A percentile compares a stretch with the other conserved stretches of the same genome.
These are phyloP conservation scores for Solanum chilense DNA, from an alignment of 257 asterid species.

Conservation along the genomic window DNA sequence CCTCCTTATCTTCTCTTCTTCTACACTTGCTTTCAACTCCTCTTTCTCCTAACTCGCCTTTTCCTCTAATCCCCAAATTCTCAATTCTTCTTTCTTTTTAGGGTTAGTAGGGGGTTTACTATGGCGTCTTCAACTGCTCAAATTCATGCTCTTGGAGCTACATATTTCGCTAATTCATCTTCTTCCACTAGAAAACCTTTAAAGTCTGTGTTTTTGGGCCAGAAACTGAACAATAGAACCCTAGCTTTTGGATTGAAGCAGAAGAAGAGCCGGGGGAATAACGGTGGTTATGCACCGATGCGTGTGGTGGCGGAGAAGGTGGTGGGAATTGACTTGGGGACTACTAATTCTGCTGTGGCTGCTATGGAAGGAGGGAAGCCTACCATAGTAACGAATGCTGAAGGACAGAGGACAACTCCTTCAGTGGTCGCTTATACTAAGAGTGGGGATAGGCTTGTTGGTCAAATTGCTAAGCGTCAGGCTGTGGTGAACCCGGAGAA, in stretches of 20 bases:
- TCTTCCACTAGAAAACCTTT: constrained; percentile 17
- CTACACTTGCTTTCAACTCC: not conserved
- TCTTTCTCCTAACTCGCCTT: constrained; percentile 11
- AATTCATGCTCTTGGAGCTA: constrained; percentile 50
- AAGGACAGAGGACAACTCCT: constrained; percentile 87
- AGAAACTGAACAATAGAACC: constrained; percentile 20
- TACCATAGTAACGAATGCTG: constrained; percentile 75
- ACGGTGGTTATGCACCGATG: constrained; percentile 15
- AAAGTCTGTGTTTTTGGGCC: constrained; percentile 38
- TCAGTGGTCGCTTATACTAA: constrained; percentile 88
- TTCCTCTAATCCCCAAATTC: constrained; percentile 1
- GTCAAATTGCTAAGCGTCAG: constrained; percentile 90
- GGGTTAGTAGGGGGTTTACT: constrained; percentile 3
- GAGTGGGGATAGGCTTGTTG: constrained; percentile 71
- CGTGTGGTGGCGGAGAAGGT: constrained; percentile 85
- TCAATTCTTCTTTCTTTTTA: not conserved
- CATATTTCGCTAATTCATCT: constrained; percentile 15
- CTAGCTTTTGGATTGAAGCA: constrained; percentile 28
- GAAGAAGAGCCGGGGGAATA: constrained; percentile 15
- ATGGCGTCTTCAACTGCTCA: constrained; percentile 28
- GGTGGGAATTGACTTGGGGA: constrained; percentile 83
- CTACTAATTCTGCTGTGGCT: constrained; percentile 88
- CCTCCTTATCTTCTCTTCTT: constrained; percentile 6
- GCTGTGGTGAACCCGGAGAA: constrained; percentile 89
- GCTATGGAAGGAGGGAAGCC: constrained; percentile 98